Evolutionary conservation across 305 asterid species (phyloP), one percentile per base, ranked within the genome.

Genomic region (Fraxinus paxiana): DNA sequence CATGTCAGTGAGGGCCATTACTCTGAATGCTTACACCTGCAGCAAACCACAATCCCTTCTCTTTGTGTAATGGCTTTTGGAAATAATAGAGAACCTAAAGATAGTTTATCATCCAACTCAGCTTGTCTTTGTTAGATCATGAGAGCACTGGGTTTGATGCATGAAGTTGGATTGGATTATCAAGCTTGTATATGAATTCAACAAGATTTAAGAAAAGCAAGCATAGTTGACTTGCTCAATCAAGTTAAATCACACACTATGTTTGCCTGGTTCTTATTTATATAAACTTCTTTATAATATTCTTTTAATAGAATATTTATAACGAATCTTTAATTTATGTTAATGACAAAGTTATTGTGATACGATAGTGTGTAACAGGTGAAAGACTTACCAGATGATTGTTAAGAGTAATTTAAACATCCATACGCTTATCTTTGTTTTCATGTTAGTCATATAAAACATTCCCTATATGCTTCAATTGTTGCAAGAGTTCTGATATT

Each of bases 351-450:
- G 33, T 63, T 63, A 24, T 28, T 26, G 73, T 67, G 72, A 30
- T 69, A n/a, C 41, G 4, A 26, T 70, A 70, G 22, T 5, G 24
- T 31, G 22, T 70, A 31, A 31, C 43, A 31, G 13, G 75, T 31
- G 75, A 31, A 31, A 70, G 75, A 31, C 75, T 70, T 70, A 70
- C 43, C 43, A 31, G 43, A 31, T 70, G 43, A 70, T 70, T 70
- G 9, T n/a, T 30, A 37, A 37, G 75, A 70, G 75, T 31, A 70
- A 30, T 31, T 31, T 15, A 70, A 70, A 31, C 75, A 70, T 70
- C 34, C 38, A 70, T 30, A 69, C 3, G 8, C 38, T 67, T 28
- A 26, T 67, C 9, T 28, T 67, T 26, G 35, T 17, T 67, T 67
- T 26, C 38, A 67, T 13, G 38, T 38, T 10, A 30, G 22, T 67